Conservation (phyloP, 441 rosid genomes). For the Dalechampia spathulata region DNA sequence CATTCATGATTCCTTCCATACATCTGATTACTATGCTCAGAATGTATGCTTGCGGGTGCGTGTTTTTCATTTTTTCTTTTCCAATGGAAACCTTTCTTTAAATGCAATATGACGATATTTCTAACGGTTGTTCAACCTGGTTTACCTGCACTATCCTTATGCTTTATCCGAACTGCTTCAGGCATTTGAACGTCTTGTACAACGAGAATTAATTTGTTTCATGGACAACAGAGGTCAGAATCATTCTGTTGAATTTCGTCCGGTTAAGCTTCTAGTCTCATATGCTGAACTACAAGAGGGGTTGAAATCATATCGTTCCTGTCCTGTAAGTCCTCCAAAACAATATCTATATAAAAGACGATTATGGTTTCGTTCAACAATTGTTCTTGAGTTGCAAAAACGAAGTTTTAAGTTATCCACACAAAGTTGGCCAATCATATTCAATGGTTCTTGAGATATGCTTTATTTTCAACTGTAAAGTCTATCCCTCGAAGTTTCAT, state of each 20-base stretch:
- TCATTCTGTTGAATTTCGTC: conserved; percentile 73
- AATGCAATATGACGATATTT: not conserved
- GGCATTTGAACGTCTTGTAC: conserved; percentile 87
- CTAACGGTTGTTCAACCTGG: not conserved
- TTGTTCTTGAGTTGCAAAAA: no score
- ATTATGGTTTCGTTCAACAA: no score
- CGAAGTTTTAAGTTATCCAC: not conserved
- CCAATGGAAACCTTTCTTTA: no score
- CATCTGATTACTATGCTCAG: conserved; percentile 65
- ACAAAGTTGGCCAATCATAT: not conserved
- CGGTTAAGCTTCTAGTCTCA: conserved; percentile 69
- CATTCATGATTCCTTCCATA: conserved; percentile 70
- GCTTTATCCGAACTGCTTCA: conserved; percentile 24
- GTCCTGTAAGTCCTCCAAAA: conserved; percentile 61
- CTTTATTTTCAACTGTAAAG: not conserved
- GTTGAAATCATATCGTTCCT: conserved; percentile 66
- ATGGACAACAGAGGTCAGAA: conserved; percentile 53
- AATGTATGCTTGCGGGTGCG: conserved; percentile 75
- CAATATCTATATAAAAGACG: not conserved
- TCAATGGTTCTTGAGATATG: not conserved
- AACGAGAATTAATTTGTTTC: conserved; percentile 60
- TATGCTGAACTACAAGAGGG: conserved; percentile 64
- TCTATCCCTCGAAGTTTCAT: not conserved
- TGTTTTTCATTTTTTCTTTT: not conserved
- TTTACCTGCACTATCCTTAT: conserved; percentile 5